These are phyloP conservation scores for Leptomonas seymouri DNA, from an alignment of 208 protist genomes.

Conservation along the genomic window DNA sequence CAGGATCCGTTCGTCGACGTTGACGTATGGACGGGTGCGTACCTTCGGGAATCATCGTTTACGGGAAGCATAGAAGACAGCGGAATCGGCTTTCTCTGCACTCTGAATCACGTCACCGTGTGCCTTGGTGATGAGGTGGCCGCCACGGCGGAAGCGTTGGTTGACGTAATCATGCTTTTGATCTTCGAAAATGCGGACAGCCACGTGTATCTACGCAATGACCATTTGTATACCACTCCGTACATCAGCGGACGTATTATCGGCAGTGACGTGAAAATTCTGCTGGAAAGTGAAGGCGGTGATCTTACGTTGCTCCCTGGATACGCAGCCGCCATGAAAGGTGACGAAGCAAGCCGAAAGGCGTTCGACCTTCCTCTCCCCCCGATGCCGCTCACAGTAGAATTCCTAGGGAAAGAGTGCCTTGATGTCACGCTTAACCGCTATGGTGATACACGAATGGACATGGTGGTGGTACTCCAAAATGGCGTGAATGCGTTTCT, in stretches of 20 bases:
- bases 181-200: slow-evolving; percentile 51
- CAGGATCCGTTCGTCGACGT: slow-evolving; percentile 29
- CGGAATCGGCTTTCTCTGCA: slow-evolving; percentile 54
- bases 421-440: slow-evolving; percentile 42
- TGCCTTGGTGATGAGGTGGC: slow-evolving; percentile 43
- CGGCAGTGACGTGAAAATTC: slow-evolving; percentile 20
- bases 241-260: slow-evolving; percentile 45
- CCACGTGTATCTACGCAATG: slow-evolving; percentile 58
- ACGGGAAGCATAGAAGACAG: slow-evolving; percentile 41
- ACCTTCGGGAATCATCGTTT: slow-evolving; percentile 44
- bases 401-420: slow-evolving; percentile 30
- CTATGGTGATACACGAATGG: slow-evolving; percentile 65
- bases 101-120: slow-evolving; percentile 33
- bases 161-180: slow-evolving; percentile 47
- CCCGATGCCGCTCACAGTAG: slow-evolving; percentile 34
- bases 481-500: slow-evolving; percentile 43
- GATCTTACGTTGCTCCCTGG: slow-evolving; percentile 18
- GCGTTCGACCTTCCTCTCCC: slow-evolving; percentile 13
- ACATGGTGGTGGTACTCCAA: slow-evolving; percentile 39
- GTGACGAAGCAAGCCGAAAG: slow-evolving; percentile 7
- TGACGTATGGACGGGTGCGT: slow-evolving; percentile 50
- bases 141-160: slow-evolving; percentile 39
- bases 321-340: slow-evolving; percentile 17
- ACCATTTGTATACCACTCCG: slow-evolving; percentile 26
- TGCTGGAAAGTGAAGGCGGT: slow-evolving; percentile 27